These are phyloP conservation scores for Alternaria brassicicola DNA, from an alignment of 2,329 filamentous ascomycete genomes.

Conservation along the genomic window DNA sequence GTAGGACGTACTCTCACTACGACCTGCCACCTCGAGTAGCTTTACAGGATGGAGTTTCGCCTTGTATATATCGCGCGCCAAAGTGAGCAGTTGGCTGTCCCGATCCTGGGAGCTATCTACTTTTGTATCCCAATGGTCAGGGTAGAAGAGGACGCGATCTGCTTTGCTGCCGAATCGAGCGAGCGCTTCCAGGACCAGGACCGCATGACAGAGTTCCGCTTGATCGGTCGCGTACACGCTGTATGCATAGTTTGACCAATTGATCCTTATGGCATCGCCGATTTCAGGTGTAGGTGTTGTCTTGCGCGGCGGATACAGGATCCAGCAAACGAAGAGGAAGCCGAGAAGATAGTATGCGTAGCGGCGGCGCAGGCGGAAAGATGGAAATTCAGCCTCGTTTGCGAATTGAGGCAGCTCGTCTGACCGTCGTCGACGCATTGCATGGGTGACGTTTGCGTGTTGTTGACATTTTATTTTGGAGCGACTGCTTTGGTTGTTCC, in stretches of 20 bases:
- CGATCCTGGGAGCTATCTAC: slow-evolving; percentile 39
- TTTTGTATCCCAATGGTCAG: slow-evolving; percentile 47
- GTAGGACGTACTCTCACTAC: slow-evolving; percentile 38
- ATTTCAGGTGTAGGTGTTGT: slow-evolving; percentile 4
- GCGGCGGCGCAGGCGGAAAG: slow-evolving; percentile 37
- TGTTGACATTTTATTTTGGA: slow-evolving; percentile 20
- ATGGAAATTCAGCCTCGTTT: slow-evolving; percentile 17
- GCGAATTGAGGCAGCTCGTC: slow-evolving; percentile 44
- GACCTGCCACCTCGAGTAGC: slow-evolving; percentile 46
- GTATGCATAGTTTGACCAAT: slow-evolving; percentile 52
- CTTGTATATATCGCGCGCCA: slow-evolving; percentile 58
- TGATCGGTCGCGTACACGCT: slow-evolving; percentile 52
- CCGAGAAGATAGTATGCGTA: slow-evolving; percentile 35
- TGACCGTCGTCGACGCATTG: slow-evolving; percentile 44
- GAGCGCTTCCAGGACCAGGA: slow-evolving; percentile 55
- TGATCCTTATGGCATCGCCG: slow-evolving; percentile 26
- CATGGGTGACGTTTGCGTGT: slow-evolving; percentile 13
- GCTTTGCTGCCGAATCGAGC: slow-evolving; percentile 52
- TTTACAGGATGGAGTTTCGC: slow-evolving; percentile 58
- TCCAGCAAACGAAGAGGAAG: slow-evolving; percentile 38
- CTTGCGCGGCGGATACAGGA: slow-evolving; percentile 29
- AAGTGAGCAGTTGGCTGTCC: slow-evolving; percentile 55
- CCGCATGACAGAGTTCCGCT: slow-evolving; percentile 52
- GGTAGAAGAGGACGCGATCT: slow-evolving; percentile 55
- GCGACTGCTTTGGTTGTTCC: background rate